Percentiles rank a stretch among this genome's conserved stretches.
phyloP scores from a whole-genome alignment of 768 basidiomycete genomes.

The Xerocomus potaroensis region DNA sequence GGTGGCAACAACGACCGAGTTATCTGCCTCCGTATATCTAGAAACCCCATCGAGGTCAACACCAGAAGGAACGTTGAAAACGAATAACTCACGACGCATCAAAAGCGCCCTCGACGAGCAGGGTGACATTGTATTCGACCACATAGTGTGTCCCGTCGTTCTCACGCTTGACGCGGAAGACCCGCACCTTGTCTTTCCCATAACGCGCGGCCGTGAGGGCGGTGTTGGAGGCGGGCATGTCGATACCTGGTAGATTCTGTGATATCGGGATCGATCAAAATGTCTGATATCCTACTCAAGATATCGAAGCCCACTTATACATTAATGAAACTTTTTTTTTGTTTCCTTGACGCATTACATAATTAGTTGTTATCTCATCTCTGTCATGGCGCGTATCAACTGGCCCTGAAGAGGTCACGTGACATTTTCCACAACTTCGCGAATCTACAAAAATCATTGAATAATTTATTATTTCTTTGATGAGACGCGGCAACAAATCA shows the following conservation, averaged over 20 bases:
- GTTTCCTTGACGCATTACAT: too few relatives aligned
- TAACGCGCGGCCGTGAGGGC: slow-evolving; percentile 56
- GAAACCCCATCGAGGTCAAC: background rate
- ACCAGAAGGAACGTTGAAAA: background rate
- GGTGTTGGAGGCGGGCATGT: slow-evolving; percentile 24
- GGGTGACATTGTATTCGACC: slow-evolving; percentile 80
- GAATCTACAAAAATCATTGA: background rate
- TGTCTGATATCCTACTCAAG: too few relatives aligned
- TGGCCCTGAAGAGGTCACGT: slow-evolving; percentile 25
- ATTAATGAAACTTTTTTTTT: too few relatives aligned
- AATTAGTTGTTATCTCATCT: too few relatives aligned
- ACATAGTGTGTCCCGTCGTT: slow-evolving; percentile 57
- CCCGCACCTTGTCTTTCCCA: slow-evolving; percentile 86
- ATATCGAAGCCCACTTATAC: too few relatives aligned
- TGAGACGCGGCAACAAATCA: slow-evolving; percentile 61
- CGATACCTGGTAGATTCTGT: too few relatives aligned
- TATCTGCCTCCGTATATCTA: slow-evolving; percentile 88
- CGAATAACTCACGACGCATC: slow-evolving; percentile 52
- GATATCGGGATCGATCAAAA: too few relatives aligned
- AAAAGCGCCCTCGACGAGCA: slow-evolving; percentile 81
- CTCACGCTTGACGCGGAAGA: slow-evolving; percentile 78
- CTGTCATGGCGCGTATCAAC: slow-evolving; percentile 15
- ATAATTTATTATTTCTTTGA: slow-evolving; percentile 22
- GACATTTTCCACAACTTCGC: slow-evolving; percentile 1
- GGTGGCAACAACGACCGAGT: slow-evolving; percentile 83